Evolutionary conservation across 1,284 basidiomycete genomes (phyloP).

Genomic region (Stygiomarasmius scandens): DNA sequence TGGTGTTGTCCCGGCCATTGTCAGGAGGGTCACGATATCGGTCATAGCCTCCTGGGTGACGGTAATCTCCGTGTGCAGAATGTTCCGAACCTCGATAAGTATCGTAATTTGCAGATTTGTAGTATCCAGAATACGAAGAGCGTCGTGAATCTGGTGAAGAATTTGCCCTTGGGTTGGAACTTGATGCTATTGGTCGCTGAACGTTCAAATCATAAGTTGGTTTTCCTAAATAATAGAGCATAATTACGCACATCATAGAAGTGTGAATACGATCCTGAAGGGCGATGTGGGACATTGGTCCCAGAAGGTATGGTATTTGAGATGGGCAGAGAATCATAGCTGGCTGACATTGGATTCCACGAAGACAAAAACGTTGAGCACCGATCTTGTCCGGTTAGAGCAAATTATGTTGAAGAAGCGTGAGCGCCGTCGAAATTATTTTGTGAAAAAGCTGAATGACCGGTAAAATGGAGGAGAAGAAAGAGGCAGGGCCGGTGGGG

Average conservation of each 20-base stretch:
- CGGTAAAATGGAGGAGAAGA: neutral
- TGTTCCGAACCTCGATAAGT: neutral
- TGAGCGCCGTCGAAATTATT: neutral
- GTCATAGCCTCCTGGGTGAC: constrained; percentile 13
- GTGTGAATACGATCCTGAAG: constrained; percentile 3
- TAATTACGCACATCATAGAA: constrained; percentile 9
- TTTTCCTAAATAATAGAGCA: constrained; percentile 5
- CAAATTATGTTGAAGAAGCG: neutral
- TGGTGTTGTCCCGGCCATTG: neutral
- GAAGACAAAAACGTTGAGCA: neutral
- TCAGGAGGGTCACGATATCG: constrained; percentile 12
- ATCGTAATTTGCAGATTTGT: constrained; percentile 2
- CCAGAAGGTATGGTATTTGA: constrained; percentile 4
- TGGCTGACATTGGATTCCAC: constrained; percentile 6
- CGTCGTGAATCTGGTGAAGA: constrained; percentile 14
- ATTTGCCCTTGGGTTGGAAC: neutral
- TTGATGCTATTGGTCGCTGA: neutral
- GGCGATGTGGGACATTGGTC: constrained; percentile 3
- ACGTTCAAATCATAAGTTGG: neutral
- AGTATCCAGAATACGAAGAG: constrained; percentile 3
- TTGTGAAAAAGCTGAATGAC: neutral
- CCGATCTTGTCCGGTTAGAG: neutral
- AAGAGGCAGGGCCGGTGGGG: neutral
- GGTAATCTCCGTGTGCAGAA: constrained; percentile 11
- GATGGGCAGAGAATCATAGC: constrained; percentile 8